phyloP scores from a whole-genome alignment of 495 filamentous ascomycete genomes.

The Xeromyces bisporus region DNA sequence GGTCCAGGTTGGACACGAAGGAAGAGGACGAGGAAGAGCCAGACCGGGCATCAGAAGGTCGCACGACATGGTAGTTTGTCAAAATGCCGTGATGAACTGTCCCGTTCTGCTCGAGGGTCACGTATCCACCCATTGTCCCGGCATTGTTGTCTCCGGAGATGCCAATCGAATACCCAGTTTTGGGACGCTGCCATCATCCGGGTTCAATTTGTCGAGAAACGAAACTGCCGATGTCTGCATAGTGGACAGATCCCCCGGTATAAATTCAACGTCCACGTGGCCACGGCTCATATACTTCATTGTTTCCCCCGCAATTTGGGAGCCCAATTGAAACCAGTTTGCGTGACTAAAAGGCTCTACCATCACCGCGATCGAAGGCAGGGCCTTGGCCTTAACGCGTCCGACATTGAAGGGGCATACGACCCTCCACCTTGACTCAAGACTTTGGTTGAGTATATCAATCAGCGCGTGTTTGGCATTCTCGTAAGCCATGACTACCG shows the following conservation, averaged over 20 bases:
- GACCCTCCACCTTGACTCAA: neutral
- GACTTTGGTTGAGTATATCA: neutral
- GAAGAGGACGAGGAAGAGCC: neutral
- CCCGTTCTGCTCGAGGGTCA: constrained; percentile 1
- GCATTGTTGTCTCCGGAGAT: constrained; percentile 1
- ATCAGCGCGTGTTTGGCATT: neutral
- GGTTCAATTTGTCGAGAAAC: neutral
- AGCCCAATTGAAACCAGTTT: neutral
- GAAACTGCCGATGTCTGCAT: neutral
- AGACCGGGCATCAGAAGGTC: neutral
- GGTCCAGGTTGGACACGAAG: neutral
- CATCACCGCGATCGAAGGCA: no score
- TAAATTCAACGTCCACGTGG: neutral
- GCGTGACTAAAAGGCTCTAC: neutral
- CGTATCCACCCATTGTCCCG: constrained; percentile 4
- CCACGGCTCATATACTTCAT: no score
- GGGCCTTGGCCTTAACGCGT: neutral
- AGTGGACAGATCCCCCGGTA: neutral
- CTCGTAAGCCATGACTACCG: neutral
- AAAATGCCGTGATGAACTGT: constrained; percentile 2
- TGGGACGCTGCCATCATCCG: neutral
- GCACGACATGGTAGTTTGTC: constrained; percentile 4
- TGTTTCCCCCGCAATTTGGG: neutral
- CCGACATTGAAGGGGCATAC: neutral
- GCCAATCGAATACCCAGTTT: constrained; percentile 1